Conservation (phyloP, 805 yeast species). For the Tetrapisispora nanseiensis region DNA sequence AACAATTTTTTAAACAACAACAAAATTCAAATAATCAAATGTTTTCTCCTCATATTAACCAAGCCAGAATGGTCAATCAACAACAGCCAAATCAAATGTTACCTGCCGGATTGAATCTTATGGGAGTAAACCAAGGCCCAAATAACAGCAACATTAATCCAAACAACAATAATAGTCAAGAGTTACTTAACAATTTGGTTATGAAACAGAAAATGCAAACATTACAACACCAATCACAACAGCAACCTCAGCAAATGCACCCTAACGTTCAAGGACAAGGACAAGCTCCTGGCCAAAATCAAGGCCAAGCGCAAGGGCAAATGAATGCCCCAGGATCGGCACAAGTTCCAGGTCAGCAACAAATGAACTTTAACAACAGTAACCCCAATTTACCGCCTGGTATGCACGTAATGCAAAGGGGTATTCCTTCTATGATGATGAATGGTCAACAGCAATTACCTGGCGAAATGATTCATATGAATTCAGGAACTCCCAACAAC, state of each 20-base stretch:
- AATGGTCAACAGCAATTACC: slow-evolving; percentile 6
- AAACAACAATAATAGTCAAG: slow-evolving; percentile 8
- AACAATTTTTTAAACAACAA: slow-evolving; percentile 22
- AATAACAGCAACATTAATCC: background rate
- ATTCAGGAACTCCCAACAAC: background rate
- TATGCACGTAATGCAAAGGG: slow-evolving; percentile 19
- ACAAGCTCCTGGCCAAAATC: slow-evolving; percentile 5
- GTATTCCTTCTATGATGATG: slow-evolving; percentile 12
- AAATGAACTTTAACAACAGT: slow-evolving; percentile 7
- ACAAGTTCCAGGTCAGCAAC: slow-evolving; percentile 9
- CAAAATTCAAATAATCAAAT: slow-evolving; percentile 9
- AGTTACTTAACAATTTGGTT: slow-evolving; percentile 17
- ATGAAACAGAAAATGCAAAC: slow-evolving; percentile 24
- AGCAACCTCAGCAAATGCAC: slow-evolving; percentile 1
- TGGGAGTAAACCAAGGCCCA: slow-evolving; percentile 2
- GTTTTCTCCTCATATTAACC: slow-evolving; percentile 23
- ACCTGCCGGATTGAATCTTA: slow-evolving; percentile 10
- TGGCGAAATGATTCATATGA: slow-evolving; percentile 8
- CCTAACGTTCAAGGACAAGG: slow-evolving; percentile 1
- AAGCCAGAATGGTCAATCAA: slow-evolving; percentile 18
- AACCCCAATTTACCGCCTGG: slow-evolving; percentile 21
- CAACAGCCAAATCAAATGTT: slow-evolving; percentile 8
- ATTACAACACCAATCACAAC: slow-evolving; percentile 15
- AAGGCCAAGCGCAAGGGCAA: background rate
- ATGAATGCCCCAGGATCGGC: slow-evolving; percentile 4